Evolutionary conservation across 768 basidiomycete genomes (phyloP), one percentile per base, ranked within the genome.

Genomic region (Pleurotus cornucopiae): DNA sequence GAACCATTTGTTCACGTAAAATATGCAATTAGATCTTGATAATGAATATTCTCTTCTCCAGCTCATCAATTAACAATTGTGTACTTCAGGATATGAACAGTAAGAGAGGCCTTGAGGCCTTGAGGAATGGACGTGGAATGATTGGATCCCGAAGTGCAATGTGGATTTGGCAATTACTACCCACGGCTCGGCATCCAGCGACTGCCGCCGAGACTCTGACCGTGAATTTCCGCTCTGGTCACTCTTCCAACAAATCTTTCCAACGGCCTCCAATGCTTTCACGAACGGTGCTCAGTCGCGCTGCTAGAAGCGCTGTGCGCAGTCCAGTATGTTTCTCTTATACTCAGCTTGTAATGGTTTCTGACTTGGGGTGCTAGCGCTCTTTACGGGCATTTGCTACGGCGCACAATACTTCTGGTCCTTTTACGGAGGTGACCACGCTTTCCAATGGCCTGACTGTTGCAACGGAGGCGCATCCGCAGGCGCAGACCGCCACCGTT

Each of bases 401-500:
- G 58, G 81, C 83, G 57, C 82, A 79, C 63, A 84, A 82, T 71
- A 65, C 79, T 58, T 73, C 78, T 44, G 75, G 81, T 49, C 96
- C 96, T 53, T 77, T 88, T 61, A 97, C 94, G 45, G 86, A 98
- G 73, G 85, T 93, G 58, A 88, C 94, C 23, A 96, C 93, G 4
- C 88, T 99, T 54, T 78, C 91, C 12, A 98, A 97, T 76, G 97
- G 97, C 58, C 78, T 99, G 57, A 96, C 94, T 11, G 87, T 99
- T 62, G 95, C 95, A 48, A 96, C 94, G 1, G 94, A 96, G 72
- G 75, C 89, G 6, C 90, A 94, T 58, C 81, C 91, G 4, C 88
- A 91, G 69, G 88, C 93, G 3, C 90, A 95, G 73, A 98, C 97
- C 0, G 94, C 95, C 5, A 99, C 96, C n/a, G 94, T 98, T 37